Conservation (phyloP, 768 basidiomycete genomes). For the Naganishia onofrii region DNA sequence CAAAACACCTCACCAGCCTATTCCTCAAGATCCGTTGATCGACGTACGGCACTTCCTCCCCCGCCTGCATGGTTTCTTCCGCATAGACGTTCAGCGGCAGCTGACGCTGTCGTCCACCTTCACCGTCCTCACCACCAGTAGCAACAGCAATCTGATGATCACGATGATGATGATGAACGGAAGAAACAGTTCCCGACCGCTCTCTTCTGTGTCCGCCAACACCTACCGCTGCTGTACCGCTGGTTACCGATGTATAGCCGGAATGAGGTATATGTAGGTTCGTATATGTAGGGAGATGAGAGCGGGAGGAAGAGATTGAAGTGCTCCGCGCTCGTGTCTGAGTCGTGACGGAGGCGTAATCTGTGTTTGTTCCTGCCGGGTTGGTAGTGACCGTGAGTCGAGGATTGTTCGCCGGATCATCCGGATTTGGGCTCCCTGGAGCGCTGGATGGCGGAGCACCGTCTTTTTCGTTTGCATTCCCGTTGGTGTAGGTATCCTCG, state of each 20-base stretch:
- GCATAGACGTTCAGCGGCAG: too few species aligned
- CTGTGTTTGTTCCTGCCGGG: background rate
- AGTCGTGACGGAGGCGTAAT: background rate
- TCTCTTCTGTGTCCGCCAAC: background rate
- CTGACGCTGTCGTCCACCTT: background rate
- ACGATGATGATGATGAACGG: background rate
- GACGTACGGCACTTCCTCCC: background rate
- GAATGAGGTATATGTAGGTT: too few species aligned
- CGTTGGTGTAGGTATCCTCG: too few species aligned
- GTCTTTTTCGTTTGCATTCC: too few species aligned
- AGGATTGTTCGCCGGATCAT: too few species aligned
- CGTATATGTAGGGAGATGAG: too few species aligned
- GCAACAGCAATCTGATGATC: background rate
- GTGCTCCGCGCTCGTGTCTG: background rate
- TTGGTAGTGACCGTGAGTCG: too few species aligned
- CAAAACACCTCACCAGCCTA: conserved; percentile 14
- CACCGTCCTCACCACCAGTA: background rate
- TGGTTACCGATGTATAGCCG: too few species aligned
- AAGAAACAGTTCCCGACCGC: background rate
- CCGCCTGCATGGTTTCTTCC: too few species aligned
- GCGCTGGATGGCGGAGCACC: too few species aligned
- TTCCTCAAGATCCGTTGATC: conserved; percentile 13
- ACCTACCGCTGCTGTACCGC: too few species aligned
- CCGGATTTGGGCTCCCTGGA: too few species aligned
- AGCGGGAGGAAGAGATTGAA: background rate